These are phyloP conservation scores for Musa troglodytarum DNA, from an alignment of 176 grass and related monocot species.

Conservation along the genomic window DNA sequence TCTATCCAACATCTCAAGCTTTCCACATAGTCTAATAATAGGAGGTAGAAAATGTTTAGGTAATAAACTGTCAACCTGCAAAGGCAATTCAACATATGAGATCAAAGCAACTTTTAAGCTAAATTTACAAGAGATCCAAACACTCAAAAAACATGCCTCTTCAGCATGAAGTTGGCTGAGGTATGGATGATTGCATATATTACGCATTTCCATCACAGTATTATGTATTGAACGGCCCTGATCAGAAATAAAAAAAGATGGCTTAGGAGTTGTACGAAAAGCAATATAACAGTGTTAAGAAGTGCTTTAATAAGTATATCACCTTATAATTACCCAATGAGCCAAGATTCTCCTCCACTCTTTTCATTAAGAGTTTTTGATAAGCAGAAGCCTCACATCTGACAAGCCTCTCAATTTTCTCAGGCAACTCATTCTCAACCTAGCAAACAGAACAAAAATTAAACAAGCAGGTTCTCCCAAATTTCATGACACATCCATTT, in stretches of 20 bases:
- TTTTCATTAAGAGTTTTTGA: conserved; percentile 96
- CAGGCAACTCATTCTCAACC: conserved; percentile 96
- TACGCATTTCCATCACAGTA: conserved; percentile 96
- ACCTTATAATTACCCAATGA: conserved; percentile 80
- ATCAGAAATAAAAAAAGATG: conserved; percentile 18
- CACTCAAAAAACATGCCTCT: conserved; percentile 40
- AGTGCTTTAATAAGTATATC: background rate
- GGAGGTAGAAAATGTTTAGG: conserved; percentile 86
- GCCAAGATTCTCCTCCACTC: conserved; percentile 96
- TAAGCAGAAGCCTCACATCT: conserved; percentile 97
- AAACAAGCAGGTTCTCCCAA: conserved; percentile 8
- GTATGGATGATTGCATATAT: conserved; percentile 99
- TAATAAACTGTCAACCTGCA: conserved; percentile 80
- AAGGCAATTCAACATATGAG: conserved; percentile 21
- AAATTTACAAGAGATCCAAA: background rate
- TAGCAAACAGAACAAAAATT: conserved; percentile 23
- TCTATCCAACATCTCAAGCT: conserved; percentile 97
- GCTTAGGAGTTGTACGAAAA: background rate
- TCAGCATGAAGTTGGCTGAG: conserved; percentile 92
- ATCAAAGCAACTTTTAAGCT: background rate
- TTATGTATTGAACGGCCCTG: conserved; percentile 89
- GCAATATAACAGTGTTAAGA: background rate
- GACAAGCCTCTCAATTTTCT: conserved; percentile 91
- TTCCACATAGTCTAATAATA: conserved; percentile 88
- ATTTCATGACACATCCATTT: background rate